Conservation (phyloP, 768 basidiomycete genomes). For the Termitomyces sp. region DNA sequence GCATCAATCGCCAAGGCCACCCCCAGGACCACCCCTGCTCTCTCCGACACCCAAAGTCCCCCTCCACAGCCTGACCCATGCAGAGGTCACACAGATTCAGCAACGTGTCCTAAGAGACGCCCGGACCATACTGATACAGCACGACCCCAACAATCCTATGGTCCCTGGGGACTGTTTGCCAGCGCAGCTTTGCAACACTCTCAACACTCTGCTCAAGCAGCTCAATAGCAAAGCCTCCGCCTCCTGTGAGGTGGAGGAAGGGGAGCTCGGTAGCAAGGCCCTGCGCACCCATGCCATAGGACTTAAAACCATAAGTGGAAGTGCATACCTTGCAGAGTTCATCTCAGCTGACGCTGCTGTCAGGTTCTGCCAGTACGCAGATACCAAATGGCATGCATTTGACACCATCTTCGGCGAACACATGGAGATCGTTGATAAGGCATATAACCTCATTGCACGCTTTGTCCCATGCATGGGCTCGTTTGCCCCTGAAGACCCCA, state of each 20-base stretch:
- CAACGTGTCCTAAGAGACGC: background rate
- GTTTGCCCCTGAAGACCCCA: background rate
- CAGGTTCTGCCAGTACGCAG: background rate
- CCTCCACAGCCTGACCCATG: too few species aligned
- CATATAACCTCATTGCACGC: background rate
- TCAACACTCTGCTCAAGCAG: background rate
- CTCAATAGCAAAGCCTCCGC: background rate
- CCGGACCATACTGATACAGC: background rate
- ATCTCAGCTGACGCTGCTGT: background rate
- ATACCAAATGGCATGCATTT: background rate
- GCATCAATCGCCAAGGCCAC: background rate
- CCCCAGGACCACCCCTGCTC: background rate
- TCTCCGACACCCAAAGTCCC: too few species aligned
- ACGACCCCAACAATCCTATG: background rate
- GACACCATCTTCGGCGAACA: background rate
- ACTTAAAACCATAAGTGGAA: background rate
- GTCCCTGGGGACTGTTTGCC: background rate
- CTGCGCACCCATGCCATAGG: background rate
- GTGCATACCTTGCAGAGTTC: background rate
- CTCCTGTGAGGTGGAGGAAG: background rate
- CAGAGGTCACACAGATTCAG: background rate
- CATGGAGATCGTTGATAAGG: background rate
- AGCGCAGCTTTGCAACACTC: background rate
- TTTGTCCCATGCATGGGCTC: background rate
- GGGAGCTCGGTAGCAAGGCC: background rate